Conservation (phyloP, 2,329 filamentous ascomycete genomes). For the Trichophaea hybrida region DNA sequence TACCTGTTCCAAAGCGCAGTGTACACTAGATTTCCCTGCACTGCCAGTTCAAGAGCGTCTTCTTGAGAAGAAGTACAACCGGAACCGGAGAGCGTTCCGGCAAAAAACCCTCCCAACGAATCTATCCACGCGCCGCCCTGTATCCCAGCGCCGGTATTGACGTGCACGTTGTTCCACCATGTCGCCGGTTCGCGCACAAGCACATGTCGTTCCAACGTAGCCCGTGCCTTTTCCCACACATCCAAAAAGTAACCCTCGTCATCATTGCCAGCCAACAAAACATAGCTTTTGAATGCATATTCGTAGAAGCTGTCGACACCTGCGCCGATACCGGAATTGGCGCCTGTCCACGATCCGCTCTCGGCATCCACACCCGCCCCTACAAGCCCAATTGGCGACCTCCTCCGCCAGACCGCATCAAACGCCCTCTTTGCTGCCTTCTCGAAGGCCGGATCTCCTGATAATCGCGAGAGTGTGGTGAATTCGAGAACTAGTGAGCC, state of each 20-base stretch:
- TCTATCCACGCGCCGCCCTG: conserved; percentile 65
- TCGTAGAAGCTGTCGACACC: conserved; percentile 98
- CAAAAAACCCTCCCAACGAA: conserved; percentile 88
- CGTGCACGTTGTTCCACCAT: conserved; percentile 83
- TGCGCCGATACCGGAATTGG: conserved; percentile 86
- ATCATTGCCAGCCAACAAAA: conserved; percentile 48
- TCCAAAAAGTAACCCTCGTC: conserved; percentile 20
- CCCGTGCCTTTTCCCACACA: conserved; percentile 43
- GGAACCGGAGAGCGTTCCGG: conserved; percentile 69
- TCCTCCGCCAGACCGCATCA: conserved; percentile 86
- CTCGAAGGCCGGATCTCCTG: conserved; percentile 77
- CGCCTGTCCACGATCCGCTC: conserved; percentile 72
- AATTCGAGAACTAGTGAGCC: conserved; percentile 91
- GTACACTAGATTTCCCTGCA: conserved; percentile 77
- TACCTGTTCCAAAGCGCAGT: conserved; percentile 91
- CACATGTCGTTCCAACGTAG: conserved; percentile 79
- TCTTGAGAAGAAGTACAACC: conserved; percentile 73
- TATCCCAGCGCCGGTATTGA: conserved; percentile 52
- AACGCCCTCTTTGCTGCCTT: conserved; percentile 81
- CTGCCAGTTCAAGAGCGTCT: conserved; percentile 57
- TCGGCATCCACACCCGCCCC: conserved; percentile 89
- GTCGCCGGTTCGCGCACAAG: conserved; percentile 50
- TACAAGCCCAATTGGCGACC: conserved; percentile 73
- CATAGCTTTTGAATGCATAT: conserved; percentile 88
- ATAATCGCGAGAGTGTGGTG: conserved; percentile 73